These are phyloP conservation scores for Yarrowia divulgata DNA, from an alignment of 805 yeast genomes.

Conservation along the genomic window DNA sequence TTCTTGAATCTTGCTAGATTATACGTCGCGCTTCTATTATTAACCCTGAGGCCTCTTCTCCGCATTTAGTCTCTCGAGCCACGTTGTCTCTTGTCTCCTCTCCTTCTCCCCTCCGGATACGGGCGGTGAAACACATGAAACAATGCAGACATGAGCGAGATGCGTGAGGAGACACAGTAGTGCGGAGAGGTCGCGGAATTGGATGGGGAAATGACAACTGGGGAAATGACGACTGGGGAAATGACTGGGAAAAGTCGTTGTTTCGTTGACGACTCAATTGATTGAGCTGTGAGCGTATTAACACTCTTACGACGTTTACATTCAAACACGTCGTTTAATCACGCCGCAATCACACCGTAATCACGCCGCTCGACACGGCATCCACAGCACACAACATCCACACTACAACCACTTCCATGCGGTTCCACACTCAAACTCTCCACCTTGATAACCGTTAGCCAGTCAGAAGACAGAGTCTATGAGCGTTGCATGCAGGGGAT, in stretches of 20 bases:
- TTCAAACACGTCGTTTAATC: too few species aligned
- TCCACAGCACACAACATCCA: too few species aligned
- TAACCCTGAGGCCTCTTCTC: slow-evolving; percentile 1
- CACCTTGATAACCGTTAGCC: slow-evolving; percentile 15
- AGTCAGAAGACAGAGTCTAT: slow-evolving; percentile 20
- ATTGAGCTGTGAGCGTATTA: too few species aligned
- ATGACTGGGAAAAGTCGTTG: too few species aligned
- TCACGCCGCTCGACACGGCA: too few species aligned
- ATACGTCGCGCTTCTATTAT: neutral
- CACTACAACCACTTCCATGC: neutral
- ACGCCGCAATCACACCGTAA: too few species aligned
- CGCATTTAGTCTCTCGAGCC: slow-evolving; percentile 6
- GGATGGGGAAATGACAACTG: too few species aligned
- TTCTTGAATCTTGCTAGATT: neutral
- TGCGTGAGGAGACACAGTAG: neutral
- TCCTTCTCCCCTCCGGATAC: slow-evolving; percentile 18
- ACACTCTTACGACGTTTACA: too few species aligned
- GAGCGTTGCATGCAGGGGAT: slow-evolving; percentile 34
- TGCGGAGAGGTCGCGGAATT: too few species aligned
- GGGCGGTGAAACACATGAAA: slow-evolving; percentile 7
- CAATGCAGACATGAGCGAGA: neutral
- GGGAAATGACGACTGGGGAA: too few species aligned
- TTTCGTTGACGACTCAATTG: too few species aligned
- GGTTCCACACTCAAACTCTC: slow-evolving; percentile 27
- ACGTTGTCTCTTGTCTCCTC: neutral